Conservation (phyloP, 2,329 filamentous ascomycete species). For the Sporothrix euskadiensis region DNA sequence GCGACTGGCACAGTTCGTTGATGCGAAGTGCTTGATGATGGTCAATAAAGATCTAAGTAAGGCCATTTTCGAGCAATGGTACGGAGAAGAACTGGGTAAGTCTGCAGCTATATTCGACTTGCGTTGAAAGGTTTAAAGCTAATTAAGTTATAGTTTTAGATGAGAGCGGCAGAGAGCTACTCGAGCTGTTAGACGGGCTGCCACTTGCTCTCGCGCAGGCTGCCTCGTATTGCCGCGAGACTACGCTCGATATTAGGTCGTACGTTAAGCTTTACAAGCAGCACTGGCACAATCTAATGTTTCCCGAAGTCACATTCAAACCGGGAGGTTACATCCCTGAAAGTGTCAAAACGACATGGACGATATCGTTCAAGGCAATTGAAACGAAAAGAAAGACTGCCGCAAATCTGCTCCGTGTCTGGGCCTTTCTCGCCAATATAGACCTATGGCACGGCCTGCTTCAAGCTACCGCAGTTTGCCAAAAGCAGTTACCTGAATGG, state of each 20-base stretch:
- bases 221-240: slow-evolving; percentile 30
- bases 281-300: background rate
- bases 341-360: slow-evolving; percentile 3
- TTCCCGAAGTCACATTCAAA: background rate
- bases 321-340: background rate
- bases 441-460: slow-evolving; percentile 19
- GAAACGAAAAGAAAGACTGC: background rate
- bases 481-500: background rate
- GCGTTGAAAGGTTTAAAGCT: background rate
- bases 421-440: slow-evolving; percentile 18
- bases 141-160: slow-evolving; percentile 28
- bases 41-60: slow-evolving; percentile 34
- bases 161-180: slow-evolving; percentile 32
- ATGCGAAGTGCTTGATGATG: slow-evolving; percentile 33
- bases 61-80: slow-evolving; percentile 37
- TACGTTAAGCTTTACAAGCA: slow-evolving; percentile 4
- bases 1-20: slow-evolving; percentile 33
- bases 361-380: slow-evolving; percentile 11
- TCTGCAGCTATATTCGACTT: background rate
- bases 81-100: slow-evolving; percentile 33
- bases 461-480: background rate
- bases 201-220: slow-evolving; percentile 38
- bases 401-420: slow-evolving; percentile 19
- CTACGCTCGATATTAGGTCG: background rate
- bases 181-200: slow-evolving; percentile 27